Base-by-base conservation (phyloP, 2,329 filamentous ascomycete species). In the Fusarium tricinctum region DNA sequence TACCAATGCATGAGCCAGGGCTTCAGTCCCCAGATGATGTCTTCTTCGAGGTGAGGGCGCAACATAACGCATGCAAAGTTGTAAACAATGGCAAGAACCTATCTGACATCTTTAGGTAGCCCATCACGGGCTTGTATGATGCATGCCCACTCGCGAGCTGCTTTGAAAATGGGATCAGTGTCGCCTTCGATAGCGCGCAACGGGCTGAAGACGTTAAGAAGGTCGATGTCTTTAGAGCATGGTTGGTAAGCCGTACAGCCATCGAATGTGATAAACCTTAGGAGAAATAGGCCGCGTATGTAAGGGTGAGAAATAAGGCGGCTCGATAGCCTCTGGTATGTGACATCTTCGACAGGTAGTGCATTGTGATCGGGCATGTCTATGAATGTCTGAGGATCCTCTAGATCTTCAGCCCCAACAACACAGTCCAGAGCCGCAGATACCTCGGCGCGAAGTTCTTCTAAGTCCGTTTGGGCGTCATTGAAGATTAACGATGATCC, bases 121-220 rank as follows among this genome's bases (percentile, higher is more conserved):
- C 30, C 12, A 3, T 33, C 7, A 1, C 26, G 19, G 7, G 70
- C 60, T 51, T 79, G 78, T 4, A 71, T 26, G 12, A 69, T 66
- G 51, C 78, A 79, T 7, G 75, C 74, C 78, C 78, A 79, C 8
- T 59, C 46, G 17, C 78, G 72, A 17, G 76, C 77, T 20, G 58
- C 39, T 30, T 63, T 71, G 66, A 78, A 78, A 15, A 75, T 1
- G 13, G 28, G 35, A 46, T 79, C 75, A 13, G 57, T 63, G 15
- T 58, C 35, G 5, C 39, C 22, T 26, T 78, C 74, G 17, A 74
- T 33, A n/a, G 58, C 46, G 2, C 45, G 19, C 12, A 79, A 57
- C 4, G 61, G 32, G 2, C 66, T 28, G 57, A 78, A 75, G 8
- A 77, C 20, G 14, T 62, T 57, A 3, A 61, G 30, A 7, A 61